phyloP scores from a whole-genome alignment of 1,139 yeast genomes.

The Kodamaea plutei region DNA sequence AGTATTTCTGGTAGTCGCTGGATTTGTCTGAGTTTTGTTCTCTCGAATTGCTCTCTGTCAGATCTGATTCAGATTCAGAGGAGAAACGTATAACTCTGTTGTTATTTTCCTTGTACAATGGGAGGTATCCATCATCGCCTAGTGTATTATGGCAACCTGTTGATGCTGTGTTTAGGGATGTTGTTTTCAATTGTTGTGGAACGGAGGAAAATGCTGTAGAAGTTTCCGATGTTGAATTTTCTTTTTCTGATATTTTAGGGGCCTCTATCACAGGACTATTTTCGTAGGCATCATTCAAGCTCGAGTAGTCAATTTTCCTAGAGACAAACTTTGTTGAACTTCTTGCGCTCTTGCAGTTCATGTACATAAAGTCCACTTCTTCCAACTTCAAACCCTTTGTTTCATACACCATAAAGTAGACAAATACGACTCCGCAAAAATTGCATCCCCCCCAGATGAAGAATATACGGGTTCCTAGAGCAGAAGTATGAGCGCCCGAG shows the following conservation, averaged over 20 bases:
- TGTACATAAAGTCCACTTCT: constrained; percentile 39
- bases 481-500: constrained; percentile 56
- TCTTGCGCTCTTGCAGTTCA: constrained; percentile 43
- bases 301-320: constrained; percentile 30
- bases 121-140: background rate
- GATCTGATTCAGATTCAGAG: constrained; percentile 5
- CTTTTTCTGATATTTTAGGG: constrained; percentile 1
- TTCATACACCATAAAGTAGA: constrained; percentile 40
- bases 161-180: too few species aligned
- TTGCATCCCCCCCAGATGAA: constrained; percentile 73
- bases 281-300: constrained; percentile 12
- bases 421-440: constrained; percentile 44
- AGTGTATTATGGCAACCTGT: too few species aligned
- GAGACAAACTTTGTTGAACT: constrained; percentile 39
- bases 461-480: constrained; percentile 64
- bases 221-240: constrained; percentile 1
- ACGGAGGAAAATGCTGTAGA: constrained; percentile 1
- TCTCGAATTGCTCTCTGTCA: too few species aligned
- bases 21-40: constrained; percentile 5
- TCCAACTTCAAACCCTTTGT: constrained; percentile 46
- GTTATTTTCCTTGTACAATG: background rate
- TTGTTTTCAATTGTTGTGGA: background rate
- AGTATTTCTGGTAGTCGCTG: constrained; percentile 17
- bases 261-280: background rate
- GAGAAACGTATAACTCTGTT: constrained; percentile 1